phyloP scores from a whole-genome alignment of 148 eudicot genomes.

The Dianthus caryophyllus region DNA sequence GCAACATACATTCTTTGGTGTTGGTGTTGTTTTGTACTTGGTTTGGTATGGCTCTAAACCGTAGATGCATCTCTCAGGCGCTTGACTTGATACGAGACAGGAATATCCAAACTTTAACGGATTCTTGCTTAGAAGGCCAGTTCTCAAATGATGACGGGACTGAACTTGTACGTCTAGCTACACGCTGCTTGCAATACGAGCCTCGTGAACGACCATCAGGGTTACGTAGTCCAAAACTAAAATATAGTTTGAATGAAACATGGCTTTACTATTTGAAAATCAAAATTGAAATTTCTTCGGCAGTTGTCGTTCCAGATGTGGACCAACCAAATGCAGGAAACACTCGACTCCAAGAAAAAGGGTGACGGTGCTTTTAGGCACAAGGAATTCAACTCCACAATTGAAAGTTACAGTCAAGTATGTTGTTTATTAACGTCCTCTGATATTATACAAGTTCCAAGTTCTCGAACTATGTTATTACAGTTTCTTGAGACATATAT shows the following conservation, averaged over 20 bases:
- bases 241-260: not conserved
- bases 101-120: conserved; percentile 76
- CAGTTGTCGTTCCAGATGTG: conserved; percentile 99
- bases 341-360: conserved; percentile 82
- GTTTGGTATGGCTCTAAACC: conserved; percentile 17
- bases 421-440: not conserved
- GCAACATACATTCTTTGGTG: not conserved
- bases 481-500: not conserved
- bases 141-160: conserved; percentile 81
- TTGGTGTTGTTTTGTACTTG: not conserved
- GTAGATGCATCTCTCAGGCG: conserved; percentile 51
- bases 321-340: conserved; percentile 97
- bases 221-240: not conserved
- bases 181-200: conserved; percentile 87
- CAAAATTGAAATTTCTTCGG: conserved; percentile 9
- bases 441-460: not conserved
- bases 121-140: conserved; percentile 95
- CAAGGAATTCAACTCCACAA: conserved; percentile 69
- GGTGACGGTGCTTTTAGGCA: conserved; percentile 87
- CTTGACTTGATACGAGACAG: conserved; percentile 89
- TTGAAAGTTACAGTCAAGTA: conserved; percentile 84
- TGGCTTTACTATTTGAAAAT: conserved; percentile 3
- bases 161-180: conserved; percentile 77
- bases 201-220: conserved; percentile 79
- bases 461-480: not conserved